Base-by-base conservation (phyloP, 495 filamentous ascomycete species). In the Daldinia grandis region DNA sequence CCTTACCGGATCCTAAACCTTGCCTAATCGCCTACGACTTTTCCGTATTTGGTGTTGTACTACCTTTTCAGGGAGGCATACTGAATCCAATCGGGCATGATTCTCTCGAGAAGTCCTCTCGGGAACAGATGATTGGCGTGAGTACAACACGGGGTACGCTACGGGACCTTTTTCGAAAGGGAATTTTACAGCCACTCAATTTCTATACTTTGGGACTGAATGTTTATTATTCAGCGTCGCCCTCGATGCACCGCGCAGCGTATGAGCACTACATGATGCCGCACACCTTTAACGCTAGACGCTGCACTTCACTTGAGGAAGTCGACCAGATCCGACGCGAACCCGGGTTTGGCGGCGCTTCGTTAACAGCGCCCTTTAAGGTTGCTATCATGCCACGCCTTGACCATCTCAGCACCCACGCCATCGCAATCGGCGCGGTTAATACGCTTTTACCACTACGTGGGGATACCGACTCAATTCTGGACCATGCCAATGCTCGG, bases 361-460 rank as follows among this genome's bases (percentile, higher is more conserved):
- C 87, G 68, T 84, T 95, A 21, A 86, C 90, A 1, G 87, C 91
- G 33, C 92, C 92, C 3, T 94, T 91, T 84, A 91, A 93, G 68
- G 88, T 92, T 4, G 86, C 90, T 61, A 85, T 93, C 17, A 88
- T 91, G 64, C 83, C 87, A 5, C 86, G 89, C 35, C 81, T 93
- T 2, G 86, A 90, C 59, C 84, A 89, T 27, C 87, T 91, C 69
- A 92, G 90, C 61, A 86, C 87, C 68, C 91, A 95, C 71, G 92
- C 91, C 6, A 88, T 89, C 47, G 92, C 90, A 7, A 93, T 95
- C 64, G 92, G 92, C 1, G 91, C 92, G 10, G 90, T 93, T 59
- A 94, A 95, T 76, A 93, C 92, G 0, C 83, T 94, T n/a, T 82
- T 94, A 67, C 92, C 92, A 0, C 80, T 94, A 2, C 86, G 91